phyloP scores from a whole-genome alignment of 768 basidiomycete species.

The Tricholoma saponaceum region DNA sequence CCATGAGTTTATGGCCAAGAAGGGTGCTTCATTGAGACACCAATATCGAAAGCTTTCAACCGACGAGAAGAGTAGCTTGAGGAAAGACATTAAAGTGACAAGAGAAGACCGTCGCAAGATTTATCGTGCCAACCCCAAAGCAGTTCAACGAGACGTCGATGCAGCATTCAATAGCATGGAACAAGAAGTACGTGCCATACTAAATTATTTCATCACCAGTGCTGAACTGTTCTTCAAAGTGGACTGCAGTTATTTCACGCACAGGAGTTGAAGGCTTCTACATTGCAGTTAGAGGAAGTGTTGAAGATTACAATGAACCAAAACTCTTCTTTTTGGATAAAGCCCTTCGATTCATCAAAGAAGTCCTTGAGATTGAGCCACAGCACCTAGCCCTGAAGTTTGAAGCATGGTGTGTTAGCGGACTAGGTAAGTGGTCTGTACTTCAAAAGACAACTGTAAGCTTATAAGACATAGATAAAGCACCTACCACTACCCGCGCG shows the following conservation, averaged over 20 bases:
- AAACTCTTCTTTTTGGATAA: not conserved
- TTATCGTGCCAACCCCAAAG: not conserved
- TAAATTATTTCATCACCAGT: not conserved
- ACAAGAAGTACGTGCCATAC: not conserved
- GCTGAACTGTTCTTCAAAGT: not conserved
- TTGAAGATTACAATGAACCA: not conserved
- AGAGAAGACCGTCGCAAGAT: not conserved
- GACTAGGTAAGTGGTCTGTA: not conserved
- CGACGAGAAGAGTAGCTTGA: not conserved
- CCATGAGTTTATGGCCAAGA: no score
- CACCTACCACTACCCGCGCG: not conserved
- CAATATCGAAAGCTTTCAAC: not conserved
- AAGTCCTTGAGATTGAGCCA: not conserved
- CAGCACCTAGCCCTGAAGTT: not conserved
- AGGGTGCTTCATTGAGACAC: not conserved
- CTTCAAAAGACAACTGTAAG: not conserved
- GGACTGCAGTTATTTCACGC: not conserved
- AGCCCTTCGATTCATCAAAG: not conserved
- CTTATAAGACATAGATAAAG: not conserved
- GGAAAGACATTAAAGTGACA: not conserved
- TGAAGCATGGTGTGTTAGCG: not conserved
- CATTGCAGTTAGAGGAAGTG: not conserved
- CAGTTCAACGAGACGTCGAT: not conserved
- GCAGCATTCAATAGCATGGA: not conserved
- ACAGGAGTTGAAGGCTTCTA: not conserved